These are phyloP conservation scores for Trematosphaeria pertusa DNA, from an alignment of 2,329 filamentous ascomycete genomes.

Conservation along the genomic window DNA sequence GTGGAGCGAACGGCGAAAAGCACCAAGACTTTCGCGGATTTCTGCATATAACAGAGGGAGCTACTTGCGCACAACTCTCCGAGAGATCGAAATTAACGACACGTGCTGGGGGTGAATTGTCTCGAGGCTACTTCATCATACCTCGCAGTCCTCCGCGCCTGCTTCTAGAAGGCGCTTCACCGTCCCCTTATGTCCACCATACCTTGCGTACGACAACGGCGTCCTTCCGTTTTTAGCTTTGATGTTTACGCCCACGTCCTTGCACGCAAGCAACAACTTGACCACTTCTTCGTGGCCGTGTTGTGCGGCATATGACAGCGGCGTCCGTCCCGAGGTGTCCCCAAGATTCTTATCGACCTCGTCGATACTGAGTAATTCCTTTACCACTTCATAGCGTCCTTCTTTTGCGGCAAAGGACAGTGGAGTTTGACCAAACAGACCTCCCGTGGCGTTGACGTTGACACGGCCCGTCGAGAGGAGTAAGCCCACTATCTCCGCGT, in stretches of 20 bases:
- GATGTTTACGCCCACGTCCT: not conserved
- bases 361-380: constrained; percentile 6
- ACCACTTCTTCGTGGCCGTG: not conserved
- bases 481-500: not conserved
- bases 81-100: no score
- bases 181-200: not conserved
- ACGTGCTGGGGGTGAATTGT: no score
- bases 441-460: not conserved
- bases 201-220: not conserved
- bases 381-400: constrained; percentile 7
- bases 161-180: not conserved
- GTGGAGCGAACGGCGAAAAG: no score
- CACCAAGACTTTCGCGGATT: no score
- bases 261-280: not conserved
- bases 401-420: constrained; percentile 1
- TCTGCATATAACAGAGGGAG: no score
- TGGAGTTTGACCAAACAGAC: not conserved
- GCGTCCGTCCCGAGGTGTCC: not conserved
- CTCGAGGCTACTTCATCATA: no score
- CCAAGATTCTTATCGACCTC: constrained; percentile 1
- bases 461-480: not conserved
- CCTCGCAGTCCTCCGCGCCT: not conserved
- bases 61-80: no score
- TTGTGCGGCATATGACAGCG: not conserved
- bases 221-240: not conserved